Base-by-base conservation (phyloP, 768 basidiomycete genomes). In the Tricholomella constricta region DNA sequence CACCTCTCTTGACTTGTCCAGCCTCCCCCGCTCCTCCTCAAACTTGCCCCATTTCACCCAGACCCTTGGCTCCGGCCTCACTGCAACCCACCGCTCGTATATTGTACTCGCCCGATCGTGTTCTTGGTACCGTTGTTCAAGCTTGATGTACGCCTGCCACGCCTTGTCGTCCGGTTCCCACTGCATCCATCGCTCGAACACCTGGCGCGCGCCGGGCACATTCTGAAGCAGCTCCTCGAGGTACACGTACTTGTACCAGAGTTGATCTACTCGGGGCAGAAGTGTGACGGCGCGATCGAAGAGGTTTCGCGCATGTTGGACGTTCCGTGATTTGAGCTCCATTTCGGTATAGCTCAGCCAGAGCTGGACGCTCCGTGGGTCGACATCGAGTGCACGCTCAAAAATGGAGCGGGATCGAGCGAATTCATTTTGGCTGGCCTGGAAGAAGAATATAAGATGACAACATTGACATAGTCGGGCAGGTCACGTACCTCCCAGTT, bases 161-260 rank as follows among this genome's bases (percentile, higher is more conserved):
- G 96, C 94, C 76, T 98, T 98, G 82, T 98, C 97, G 63, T 98
- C 95, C 1, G 97, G 97, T 67, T 98, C 97, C 97, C 97, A 98
- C n/a, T 92, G 84, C 94, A 98, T 96, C 97, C 97, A 99, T 41
- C 97, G 83, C 70, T 99, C 97, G 57, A 98, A 99, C 50, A 98
- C 93, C 67, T 98, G 96, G 8, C 97, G 86, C 1, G 95, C 94
- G 34, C 97, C 97, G 1, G 95, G 85, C 27, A 99, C 88, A 65
- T 99, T 98, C 63, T 95, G 89, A 11, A 99, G 81, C 2, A 99
- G 82, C 67, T 99, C 97, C 66, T 99, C 97, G 49, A 99, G 84
- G 71, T 97, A 98, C 54, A 99, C 96, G 51, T 98, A 99, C 70
- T 98, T 98, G 82, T 98, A 98, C 97, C 97, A 98, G 6, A 99